A percentile compares a stretch with the other conserved stretches of the same genome.
phyloP scores from a whole-genome alignment of 73 alveolate species.

The Effrenium voratum region DNA sequence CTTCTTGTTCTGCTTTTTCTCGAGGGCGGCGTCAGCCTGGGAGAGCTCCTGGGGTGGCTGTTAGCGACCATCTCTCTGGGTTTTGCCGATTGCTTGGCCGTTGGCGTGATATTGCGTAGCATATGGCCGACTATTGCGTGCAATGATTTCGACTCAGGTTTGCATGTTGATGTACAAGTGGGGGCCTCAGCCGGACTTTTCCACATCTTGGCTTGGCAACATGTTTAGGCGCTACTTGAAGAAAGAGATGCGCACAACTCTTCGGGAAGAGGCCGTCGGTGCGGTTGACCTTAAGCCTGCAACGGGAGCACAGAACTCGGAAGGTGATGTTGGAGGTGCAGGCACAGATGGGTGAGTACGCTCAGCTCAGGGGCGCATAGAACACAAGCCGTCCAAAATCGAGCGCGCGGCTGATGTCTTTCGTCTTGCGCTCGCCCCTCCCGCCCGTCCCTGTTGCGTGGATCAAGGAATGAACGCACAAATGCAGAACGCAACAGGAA shows the following conservation, averaged over 20 bases:
- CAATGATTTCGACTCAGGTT: not conserved
- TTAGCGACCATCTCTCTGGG: conserved; percentile 71
- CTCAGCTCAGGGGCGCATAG: conserved; percentile 85
- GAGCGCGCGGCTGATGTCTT: no score
- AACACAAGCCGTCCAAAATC: no score
- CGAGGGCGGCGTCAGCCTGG: conserved; percentile 80
- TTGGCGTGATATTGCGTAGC: not conserved
- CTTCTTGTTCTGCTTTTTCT: not conserved
- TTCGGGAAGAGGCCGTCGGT: conserved; percentile 47
- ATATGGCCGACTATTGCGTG: not conserved
- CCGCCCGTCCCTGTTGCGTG: no score
- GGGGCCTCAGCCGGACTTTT: not conserved
- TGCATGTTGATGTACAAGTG: conserved; percentile 86
- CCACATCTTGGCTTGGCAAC: not conserved
- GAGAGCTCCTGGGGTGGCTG: conserved; percentile 77
- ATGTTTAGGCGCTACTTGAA: conserved; percentile 86
- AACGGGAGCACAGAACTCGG: not conserved
- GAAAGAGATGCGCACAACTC: conserved; percentile 85
- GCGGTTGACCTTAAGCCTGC: not conserved
- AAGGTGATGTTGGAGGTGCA: conserved; percentile 89
- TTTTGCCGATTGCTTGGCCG: not conserved
- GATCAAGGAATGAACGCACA: no score
- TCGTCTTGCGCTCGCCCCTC: no score
- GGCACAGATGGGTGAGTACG: conserved; percentile 92
- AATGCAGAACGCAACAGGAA: no score